Evolutionary conservation across 768 basidiomycete genomes (phyloP).

Genomic region (Mycena belliarum): DNA sequence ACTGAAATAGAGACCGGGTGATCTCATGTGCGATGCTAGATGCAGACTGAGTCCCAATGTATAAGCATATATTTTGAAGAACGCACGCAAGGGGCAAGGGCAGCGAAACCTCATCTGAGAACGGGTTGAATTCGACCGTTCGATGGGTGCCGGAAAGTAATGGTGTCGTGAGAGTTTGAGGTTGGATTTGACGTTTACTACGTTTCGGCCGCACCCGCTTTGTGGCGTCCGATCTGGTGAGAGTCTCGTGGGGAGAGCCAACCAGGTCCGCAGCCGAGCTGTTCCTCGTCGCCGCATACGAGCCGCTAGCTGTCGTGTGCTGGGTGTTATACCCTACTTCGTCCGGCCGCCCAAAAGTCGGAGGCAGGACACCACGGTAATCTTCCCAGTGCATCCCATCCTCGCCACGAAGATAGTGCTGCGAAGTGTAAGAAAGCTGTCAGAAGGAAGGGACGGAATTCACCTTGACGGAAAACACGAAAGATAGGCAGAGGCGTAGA

Average conservation of each 20-base stretch:
- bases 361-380: conserved; percentile 65
- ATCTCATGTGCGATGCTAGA: conserved; percentile 84
- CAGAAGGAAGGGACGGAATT: background rate
- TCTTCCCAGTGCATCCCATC: conserved; percentile 74
- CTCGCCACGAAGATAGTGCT: conserved; percentile 82
- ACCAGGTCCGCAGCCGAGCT: conserved; percentile 28
- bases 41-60: background rate
- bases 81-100: conserved; percentile 81
- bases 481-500: conserved; percentile 67
- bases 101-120: conserved; percentile 60
- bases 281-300: conserved; percentile 45
- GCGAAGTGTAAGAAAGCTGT: background rate
- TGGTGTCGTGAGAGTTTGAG: conserved; percentile 50
- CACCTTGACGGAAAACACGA: conserved; percentile 68
- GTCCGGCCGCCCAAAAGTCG: conserved; percentile 53
- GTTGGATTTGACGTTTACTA: conserved; percentile 54
- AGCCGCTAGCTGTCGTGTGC: conserved; percentile 30
- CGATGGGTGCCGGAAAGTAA: conserved; percentile 57
- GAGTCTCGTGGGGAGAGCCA: conserved; percentile 39
- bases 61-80: background rate
- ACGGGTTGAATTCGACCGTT: conserved; percentile 61
- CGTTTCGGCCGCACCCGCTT: conserved; percentile 73
- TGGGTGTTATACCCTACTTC: conserved; percentile 42
- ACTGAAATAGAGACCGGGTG: conserved; percentile 64
- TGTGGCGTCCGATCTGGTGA: conserved; percentile 48